phyloP scores from a whole-genome alignment of 805 yeast genomes.

The Grigorovia yakushimaensis region DNA sequence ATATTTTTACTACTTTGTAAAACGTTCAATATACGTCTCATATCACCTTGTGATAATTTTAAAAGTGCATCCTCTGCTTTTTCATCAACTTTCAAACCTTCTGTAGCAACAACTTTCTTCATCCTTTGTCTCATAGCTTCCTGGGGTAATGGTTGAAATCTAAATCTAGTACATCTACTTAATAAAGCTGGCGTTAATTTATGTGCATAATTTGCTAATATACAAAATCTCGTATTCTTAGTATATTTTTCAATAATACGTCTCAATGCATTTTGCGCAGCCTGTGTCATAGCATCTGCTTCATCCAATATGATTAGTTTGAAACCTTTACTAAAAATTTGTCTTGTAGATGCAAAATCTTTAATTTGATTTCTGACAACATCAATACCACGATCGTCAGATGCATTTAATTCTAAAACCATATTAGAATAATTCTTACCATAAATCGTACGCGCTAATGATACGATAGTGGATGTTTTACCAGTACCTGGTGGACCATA shows the following conservation, averaged over 20 bases:
- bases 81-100: conserved; percentile 45
- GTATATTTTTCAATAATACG: conserved; percentile 83
- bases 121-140: conserved; percentile 63
- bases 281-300: conserved; percentile 90
- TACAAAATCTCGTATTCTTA: conserved; percentile 89
- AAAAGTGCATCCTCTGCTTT: conserved; percentile 61
- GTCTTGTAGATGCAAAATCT: conserved; percentile 92
- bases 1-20: conserved; percentile 91
- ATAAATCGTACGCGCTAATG: conserved; percentile 77
- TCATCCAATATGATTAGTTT: conserved; percentile 89
- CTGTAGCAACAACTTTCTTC: conserved; percentile 57
- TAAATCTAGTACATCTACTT: conserved; percentile 89
- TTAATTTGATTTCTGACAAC: conserved; percentile 97
- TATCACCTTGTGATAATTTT: conserved; percentile 79
- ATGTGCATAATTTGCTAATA: conserved; percentile 91
- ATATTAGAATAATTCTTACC: conserved; percentile 76
- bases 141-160: conserved; percentile 73
- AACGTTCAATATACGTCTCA: conserved; percentile 91
- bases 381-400: conserved; percentile 95
- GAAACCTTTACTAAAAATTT: conserved; percentile 78
- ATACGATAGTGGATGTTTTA: conserved; percentile 80
- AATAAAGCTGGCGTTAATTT: conserved; percentile 89
- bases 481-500: conserved; percentile 97
- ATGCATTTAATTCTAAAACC: conserved; percentile 92
- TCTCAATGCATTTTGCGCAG: conserved; percentile 75